Percentiles rank a stretch among this genome's conserved stretches.
Evolutionary conservation across 2,329 filamentous ascomycete species (phyloP).

Genomic region (Colletotrichum aenigma): DNA sequence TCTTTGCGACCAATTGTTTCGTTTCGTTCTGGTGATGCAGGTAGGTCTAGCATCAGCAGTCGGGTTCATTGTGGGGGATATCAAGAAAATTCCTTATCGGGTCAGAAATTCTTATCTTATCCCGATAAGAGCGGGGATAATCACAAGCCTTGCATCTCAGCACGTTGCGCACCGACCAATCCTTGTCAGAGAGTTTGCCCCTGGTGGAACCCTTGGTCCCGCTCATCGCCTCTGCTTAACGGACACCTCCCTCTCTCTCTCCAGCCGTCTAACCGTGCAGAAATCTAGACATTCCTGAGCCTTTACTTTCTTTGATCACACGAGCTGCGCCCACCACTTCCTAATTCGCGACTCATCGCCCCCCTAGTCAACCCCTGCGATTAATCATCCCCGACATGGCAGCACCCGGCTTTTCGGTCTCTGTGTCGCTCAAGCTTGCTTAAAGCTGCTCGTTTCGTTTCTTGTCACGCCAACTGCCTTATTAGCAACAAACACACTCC

Average conservation of each 20-base stretch:
- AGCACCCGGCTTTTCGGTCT: background rate
- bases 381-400: conserved; percentile 10
- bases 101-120: background rate
- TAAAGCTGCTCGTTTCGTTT: conserved; percentile 10
- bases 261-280: conserved; percentile 1
- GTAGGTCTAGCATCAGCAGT: background rate
- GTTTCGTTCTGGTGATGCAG: background rate
- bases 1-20: conserved; percentile 5
- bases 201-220: conserved; percentile 17
- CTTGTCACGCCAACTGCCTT: background rate
- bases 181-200: background rate
- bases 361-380: background rate
- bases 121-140: conserved; percentile 5
- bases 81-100: conserved; percentile 22
- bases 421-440: conserved; percentile 6
- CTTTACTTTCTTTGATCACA: conserved; percentile 8
- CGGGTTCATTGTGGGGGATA: conserved; percentile 5
- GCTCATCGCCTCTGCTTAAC: background rate
- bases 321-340: background rate
- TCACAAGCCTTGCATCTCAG: background rate
- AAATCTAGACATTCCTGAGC: background rate
- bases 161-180: conserved; percentile 4
- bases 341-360: conserved; percentile 11
- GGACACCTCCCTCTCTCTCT: background rate
- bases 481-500: background rate